phyloP scores from a whole-genome alignment of 345 rosid species.

The Eucalyptus cloeziana region DNA sequence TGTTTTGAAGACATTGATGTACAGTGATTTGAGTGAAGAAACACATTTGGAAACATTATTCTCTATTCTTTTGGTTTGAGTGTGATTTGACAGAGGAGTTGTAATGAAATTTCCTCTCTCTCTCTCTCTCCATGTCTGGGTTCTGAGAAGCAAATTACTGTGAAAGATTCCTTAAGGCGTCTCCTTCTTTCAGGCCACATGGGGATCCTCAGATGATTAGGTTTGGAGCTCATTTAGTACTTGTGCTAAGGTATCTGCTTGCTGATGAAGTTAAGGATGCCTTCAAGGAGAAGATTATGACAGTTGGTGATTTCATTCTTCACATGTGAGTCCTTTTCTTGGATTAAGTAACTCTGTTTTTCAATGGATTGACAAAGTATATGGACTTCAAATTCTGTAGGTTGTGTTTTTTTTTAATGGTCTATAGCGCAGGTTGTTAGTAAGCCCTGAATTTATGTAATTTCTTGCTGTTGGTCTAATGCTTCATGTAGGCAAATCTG shows the following conservation, averaged over 20 bases:
- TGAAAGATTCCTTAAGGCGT: not conserved
- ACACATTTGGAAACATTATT: not conserved
- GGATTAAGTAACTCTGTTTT: not conserved
- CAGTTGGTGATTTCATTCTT: constrained; percentile 86
- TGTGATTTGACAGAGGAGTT: not conserved
- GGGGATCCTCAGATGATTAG: constrained; percentile 96
- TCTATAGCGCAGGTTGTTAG: not conserved
- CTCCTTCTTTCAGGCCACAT: constrained; percentile 54
- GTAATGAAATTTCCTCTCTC: not conserved
- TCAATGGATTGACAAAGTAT: not conserved
- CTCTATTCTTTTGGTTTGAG: not conserved
- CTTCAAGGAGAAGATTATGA: constrained; percentile 74
- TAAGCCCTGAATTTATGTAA: not conserved
- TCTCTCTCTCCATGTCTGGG: not conserved
- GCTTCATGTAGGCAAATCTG: not conserved
- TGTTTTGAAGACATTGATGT: not conserved
- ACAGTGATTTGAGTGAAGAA: not conserved
- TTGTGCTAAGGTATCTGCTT: constrained; percentile 75
- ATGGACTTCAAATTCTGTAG: not conserved
- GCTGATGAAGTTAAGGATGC: constrained; percentile 64
- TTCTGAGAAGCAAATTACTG: not conserved
- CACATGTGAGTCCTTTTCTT: constrained; percentile 49
- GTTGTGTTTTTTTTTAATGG: no score
- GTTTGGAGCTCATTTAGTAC: constrained; percentile 91
- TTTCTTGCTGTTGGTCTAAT: not conserved